Conservation (phyloP, 106 monocot genomes). For the Iris macrosiphon region DNA sequence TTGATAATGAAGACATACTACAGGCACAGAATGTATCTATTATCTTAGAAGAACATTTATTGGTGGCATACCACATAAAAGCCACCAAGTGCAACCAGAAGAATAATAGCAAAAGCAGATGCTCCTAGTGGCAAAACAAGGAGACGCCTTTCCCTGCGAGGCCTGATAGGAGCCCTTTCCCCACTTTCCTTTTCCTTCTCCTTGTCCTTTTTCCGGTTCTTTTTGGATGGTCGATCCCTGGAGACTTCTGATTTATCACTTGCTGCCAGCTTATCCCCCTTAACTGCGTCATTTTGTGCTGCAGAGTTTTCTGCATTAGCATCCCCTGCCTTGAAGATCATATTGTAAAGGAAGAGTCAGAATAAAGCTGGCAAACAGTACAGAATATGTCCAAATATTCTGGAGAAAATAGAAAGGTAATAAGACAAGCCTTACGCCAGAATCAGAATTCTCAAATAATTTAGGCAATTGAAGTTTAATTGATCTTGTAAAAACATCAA, state of each 20-base stretch:
- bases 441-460: conserved; percentile 21
- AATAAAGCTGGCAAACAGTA: not conserved
- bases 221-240: conserved; percentile 61
- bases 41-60: too few species aligned
- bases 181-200: conserved; percentile 31
- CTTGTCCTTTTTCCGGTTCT: conserved; percentile 82
- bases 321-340: conserved; percentile 69
- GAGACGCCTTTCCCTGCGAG: conserved; percentile 46
- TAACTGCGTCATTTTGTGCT: conserved; percentile 22
- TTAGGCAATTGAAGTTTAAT: conserved; percentile 70
- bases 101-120: conserved; percentile 63
- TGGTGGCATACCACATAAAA: conserved; percentile 95
- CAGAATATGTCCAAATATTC: conserved; percentile 1
- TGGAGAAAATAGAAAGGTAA: too few species aligned
- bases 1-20: too few species aligned
- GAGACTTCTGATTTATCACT: conserved; percentile 47
- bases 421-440: conserved; percentile 36
- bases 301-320: conserved; percentile 31
- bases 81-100: conserved; percentile 58
- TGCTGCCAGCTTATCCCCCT: conserved; percentile 19
- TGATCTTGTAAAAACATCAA: conserved; percentile 76
- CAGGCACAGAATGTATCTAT: too few species aligned
- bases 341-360: conserved; percentile 18
- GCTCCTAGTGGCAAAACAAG: conserved; percentile 75
- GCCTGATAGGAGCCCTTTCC: conserved; percentile 36